Conservation (phyloP, 2,329 filamentous ascomycete genomes). For the Beauveria bassiana region DNA sequence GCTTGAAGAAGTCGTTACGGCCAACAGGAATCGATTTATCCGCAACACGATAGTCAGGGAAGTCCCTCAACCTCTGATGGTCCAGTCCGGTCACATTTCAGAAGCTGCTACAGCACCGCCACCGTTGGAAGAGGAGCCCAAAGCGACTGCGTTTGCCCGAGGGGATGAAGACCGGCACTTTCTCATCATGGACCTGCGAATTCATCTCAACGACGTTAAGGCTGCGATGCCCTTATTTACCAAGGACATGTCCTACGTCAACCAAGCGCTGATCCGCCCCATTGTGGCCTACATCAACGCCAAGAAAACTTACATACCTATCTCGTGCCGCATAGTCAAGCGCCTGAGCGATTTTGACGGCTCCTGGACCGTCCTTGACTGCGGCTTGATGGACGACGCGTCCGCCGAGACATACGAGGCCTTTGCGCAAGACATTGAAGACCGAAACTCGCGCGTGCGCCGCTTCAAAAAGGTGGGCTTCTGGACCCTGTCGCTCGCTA, state of each 20-base stretch:
- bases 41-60: slow-evolving; percentile 35
- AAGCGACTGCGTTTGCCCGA: neutral
- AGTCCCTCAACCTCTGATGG: slow-evolving; percentile 20
- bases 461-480: slow-evolving; percentile 93
- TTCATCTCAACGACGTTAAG: slow-evolving; percentile 90
- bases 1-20: slow-evolving; percentile 83
- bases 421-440: slow-evolving; percentile 83
- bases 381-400: slow-evolving; percentile 86
- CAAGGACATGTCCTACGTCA: slow-evolving; percentile 85
- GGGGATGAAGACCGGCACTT: slow-evolving; percentile 62
- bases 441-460: slow-evolving; percentile 77
- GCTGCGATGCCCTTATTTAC: slow-evolving; percentile 91
- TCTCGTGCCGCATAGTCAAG: slow-evolving; percentile 92
- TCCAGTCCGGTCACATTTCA: slow-evolving; percentile 26
- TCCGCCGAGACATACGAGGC: slow-evolving; percentile 91
- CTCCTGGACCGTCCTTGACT: slow-evolving; percentile 90
- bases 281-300: slow-evolving; percentile 99
- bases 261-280: slow-evolving; percentile 87
- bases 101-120: slow-evolving; percentile 19
- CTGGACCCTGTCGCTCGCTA: slow-evolving; percentile 87
- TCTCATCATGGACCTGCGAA: slow-evolving; percentile 87
- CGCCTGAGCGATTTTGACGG: slow-evolving; percentile 83
- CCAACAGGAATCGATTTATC: slow-evolving; percentile 59
- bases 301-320: slow-evolving; percentile 88
- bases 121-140: neutral